Base-by-base conservation (phyloP, 2,329 filamentous ascomycete species). In the Tolypocladium inflatum region DNA sequence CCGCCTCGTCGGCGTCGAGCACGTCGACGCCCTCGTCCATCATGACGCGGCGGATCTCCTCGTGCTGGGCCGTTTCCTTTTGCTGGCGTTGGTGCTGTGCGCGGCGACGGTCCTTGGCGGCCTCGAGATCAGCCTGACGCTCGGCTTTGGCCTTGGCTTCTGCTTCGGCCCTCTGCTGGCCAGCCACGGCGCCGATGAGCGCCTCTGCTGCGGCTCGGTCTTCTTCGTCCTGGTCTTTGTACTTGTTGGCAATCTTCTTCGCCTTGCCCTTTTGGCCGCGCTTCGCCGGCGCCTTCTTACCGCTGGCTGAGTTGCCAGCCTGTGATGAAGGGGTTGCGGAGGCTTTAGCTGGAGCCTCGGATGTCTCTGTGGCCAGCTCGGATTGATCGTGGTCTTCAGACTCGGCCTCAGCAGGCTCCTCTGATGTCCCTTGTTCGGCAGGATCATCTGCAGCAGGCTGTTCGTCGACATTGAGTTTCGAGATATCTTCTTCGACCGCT, bases 191-290 rank as follows among this genome's bases (percentile, higher is more conserved):
- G 43, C 94, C 94, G n/a, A 96, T 85, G n/a, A 97, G 80, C 30
- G 86, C 81, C 73, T 97, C 88, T 38, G 91, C 91, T 0, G 92
- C 82, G 8, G 82, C 83, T 15, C 91, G 90, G 67, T 99, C 94
- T 72, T 96, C 93, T 57, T 96, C 91, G 65, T 97, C 93, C 78
- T 97, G 94, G 65, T 95, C 79, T 52, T 89, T 93, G 74, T 99
- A 99, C 71, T 96, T 97, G 59, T 84, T 78, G 4, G 90, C 90
- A 2, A 90, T 86, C 71, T 94, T 96, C 77, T 95, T 96, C 50
- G 87, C 86, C 70, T 96, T 96, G 60, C 81, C 82, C 59, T 84
- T 85, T 71, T 95, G 91, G 37, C 91, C 91, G 58, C 92, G 86
- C 69, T 85, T 88, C 38, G 72, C 66, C 0, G 66, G 62, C 0